phyloP scores from a whole-genome alignment of 257 asterid genomes.

The Osmanthus fragrans region DNA sequence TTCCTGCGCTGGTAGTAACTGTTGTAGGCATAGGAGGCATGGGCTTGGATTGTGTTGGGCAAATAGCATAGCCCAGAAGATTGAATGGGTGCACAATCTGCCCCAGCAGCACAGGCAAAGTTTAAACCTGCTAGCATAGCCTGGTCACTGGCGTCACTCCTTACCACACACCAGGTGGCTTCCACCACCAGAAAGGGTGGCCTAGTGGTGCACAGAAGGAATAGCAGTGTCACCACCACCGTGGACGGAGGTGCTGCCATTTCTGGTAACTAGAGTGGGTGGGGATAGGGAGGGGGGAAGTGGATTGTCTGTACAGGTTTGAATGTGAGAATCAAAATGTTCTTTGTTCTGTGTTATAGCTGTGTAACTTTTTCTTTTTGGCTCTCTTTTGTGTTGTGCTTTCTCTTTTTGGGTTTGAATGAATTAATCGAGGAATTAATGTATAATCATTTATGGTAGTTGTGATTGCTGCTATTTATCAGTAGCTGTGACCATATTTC shows the following conservation, averaged over 20 bases:
- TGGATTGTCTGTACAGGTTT: background rate
- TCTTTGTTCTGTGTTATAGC: background rate
- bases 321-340: background rate
- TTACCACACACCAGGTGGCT: conserved; percentile 49
- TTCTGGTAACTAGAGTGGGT: background rate
- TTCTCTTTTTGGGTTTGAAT: background rate
- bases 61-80: conserved; percentile 42
- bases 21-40: conserved; percentile 48
- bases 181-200: background rate
- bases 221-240: background rate
- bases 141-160: conserved; percentile 43
- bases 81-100: conserved; percentile 37
- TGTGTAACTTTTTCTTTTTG: background rate
- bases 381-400: background rate
- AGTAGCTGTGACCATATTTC: too few species aligned
- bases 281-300: background rate
- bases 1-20: conserved; percentile 38
- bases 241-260: background rate
- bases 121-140: conserved; percentile 36
- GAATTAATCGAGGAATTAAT: background rate
- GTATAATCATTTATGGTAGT: background rate
- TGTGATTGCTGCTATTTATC: background rate
- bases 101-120: conserved; percentile 45
- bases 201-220: background rate
- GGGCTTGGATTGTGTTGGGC: conserved; percentile 44